Conservation (phyloP, 1,284 basidiomycete genomes). For the Apiotrichum gracile region DNA sequence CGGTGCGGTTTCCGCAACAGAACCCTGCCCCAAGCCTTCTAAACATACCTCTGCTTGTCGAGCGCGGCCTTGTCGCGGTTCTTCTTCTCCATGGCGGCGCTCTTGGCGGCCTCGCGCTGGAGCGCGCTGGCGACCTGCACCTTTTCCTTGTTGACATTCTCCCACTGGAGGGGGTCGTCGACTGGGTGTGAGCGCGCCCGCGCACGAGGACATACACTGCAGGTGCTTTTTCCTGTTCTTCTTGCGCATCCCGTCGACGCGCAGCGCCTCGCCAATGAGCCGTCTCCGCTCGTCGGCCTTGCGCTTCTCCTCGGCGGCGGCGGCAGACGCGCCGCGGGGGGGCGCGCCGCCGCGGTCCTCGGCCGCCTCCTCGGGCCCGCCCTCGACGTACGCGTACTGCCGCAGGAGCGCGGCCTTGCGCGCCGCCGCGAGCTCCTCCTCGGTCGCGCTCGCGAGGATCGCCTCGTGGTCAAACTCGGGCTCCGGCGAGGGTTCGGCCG, state of each 20-base stretch:
- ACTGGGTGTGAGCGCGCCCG: conserved; percentile 19
- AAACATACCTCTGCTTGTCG: conserved; percentile 44
- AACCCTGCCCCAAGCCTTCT: too few relatives aligned
- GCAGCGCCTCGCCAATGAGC: conserved; percentile 38
- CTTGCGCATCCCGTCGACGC: conserved; percentile 43
- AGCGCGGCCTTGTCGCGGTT: conserved; percentile 43
- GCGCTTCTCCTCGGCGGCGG: conserved; percentile 33
- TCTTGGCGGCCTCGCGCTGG: conserved; percentile 37
- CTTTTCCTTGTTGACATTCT: conserved; percentile 45
- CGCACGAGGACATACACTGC: conserved; percentile 25
- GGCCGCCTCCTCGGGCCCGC: conserved; percentile 21
- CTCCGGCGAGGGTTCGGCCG: neutral
- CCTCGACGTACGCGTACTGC: conserved; percentile 46
- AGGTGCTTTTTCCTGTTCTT: conserved; percentile 40
- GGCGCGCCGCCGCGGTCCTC: conserved; percentile 20
- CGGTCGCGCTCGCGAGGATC: conserved; percentile 34
- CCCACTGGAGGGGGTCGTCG: conserved; percentile 26
- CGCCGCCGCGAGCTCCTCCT: conserved; percentile 38
- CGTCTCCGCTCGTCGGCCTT: conserved; percentile 36
- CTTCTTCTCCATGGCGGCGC: conserved; percentile 28
- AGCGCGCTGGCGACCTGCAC: conserved; percentile 33
- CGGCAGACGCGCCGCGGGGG: conserved; percentile 19
- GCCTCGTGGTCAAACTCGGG: conserved; percentile 16
- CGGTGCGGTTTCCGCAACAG: neutral
- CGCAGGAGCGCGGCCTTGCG: conserved; percentile 36